Evolutionary conservation across 148 eudicot species (phyloP).

Genomic region (Bassia scoparia): DNA sequence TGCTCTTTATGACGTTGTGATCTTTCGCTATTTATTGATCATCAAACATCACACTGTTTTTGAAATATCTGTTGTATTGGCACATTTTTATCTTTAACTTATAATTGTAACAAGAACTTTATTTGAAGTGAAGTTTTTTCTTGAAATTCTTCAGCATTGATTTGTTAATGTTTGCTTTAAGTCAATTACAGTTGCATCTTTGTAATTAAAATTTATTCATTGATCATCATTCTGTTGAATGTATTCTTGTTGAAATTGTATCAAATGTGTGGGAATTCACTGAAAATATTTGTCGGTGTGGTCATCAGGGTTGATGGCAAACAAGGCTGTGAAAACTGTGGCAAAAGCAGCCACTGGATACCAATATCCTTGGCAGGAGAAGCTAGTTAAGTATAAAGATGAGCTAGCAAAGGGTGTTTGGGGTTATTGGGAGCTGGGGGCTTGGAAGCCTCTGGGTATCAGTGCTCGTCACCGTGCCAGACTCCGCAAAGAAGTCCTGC

Average conservation of each 20-base stretch:
- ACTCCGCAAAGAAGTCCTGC: constrained; percentile 63
- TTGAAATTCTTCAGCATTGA: background rate
- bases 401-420: constrained; percentile 86
- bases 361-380: constrained; percentile 85
- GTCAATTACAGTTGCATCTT: background rate
- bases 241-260: constrained; percentile 1
- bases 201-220: background rate
- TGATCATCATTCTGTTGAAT: background rate
- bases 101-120: background rate
- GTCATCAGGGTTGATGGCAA: constrained; percentile 48
- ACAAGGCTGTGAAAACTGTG: constrained; percentile 58
- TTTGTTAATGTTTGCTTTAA: background rate
- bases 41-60: too few relatives aligned
- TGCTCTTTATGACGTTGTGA: background rate
- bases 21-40: too few relatives aligned
- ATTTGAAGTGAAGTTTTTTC: background rate
- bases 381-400: constrained; percentile 63
- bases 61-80: too few relatives aligned
- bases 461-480: constrained; percentile 74
- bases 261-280: background rate
- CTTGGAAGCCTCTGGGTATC: constrained; percentile 72
- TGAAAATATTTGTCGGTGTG: background rate
- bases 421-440: constrained; percentile 95
- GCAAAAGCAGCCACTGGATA: constrained; percentile 64
- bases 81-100: background rate